phyloP scores from a whole-genome alignment of 768 basidiomycete genomes.

The Sporobolomyces pararoseus region DNA sequence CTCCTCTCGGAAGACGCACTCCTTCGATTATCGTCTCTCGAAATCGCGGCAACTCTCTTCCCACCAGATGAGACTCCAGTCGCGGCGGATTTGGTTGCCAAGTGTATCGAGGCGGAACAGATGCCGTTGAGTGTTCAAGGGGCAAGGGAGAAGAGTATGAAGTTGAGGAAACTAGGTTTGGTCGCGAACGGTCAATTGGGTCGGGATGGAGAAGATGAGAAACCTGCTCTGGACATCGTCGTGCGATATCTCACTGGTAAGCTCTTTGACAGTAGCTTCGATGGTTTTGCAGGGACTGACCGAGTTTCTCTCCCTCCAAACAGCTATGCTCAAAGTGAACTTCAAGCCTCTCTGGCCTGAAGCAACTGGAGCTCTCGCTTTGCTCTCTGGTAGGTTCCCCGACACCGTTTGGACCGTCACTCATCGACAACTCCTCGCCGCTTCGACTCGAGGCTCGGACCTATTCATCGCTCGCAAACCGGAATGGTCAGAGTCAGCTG shows the following conservation, averaged over 20 bases:
- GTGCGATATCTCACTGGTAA: constrained; percentile 69
- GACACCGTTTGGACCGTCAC: constrained; percentile 46
- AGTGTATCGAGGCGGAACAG: constrained; percentile 73
- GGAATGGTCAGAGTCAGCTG: constrained; percentile 15
- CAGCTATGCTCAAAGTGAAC: constrained; percentile 89
- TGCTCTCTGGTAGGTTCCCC: constrained; percentile 32
- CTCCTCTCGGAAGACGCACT: constrained; percentile 69
- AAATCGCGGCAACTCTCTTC: constrained; percentile 54
- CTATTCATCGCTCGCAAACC: constrained; percentile 38
- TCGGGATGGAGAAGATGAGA: constrained; percentile 55
- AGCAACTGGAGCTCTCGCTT: constrained; percentile 53
- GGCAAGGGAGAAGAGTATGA: constrained; percentile 75
- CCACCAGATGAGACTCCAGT: constrained; percentile 56
- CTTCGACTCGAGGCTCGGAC: constrained; percentile 32
- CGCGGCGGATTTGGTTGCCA: constrained; percentile 51
- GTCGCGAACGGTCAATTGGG: constrained; percentile 50
- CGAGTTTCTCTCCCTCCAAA: too few relatives aligned
- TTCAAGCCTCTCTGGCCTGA: constrained; percentile 85
- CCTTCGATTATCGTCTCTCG: constrained; percentile 63
- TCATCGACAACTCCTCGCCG: constrained; percentile 47
- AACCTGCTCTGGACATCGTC: constrained; percentile 61
- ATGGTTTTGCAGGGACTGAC: too few relatives aligned
- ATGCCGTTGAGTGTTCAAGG: constrained; percentile 72
- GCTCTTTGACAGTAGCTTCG: constrained; percentile 34
- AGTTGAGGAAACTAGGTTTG: constrained; percentile 66